Evolutionary conservation across 768 basidiomycete genomes (phyloP).

Genomic region (Filobasidium wieringae): DNA sequence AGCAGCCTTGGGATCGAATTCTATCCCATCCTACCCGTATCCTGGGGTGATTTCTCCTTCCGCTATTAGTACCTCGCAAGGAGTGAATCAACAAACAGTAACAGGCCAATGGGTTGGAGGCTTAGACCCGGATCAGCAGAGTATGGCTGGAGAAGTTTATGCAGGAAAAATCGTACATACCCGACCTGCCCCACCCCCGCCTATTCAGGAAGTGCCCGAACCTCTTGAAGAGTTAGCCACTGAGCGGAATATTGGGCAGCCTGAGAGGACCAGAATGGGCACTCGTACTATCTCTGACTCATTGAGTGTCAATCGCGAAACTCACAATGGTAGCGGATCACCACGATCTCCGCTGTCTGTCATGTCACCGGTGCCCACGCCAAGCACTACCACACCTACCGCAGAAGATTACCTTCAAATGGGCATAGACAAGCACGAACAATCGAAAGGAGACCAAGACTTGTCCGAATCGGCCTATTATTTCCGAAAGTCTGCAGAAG

Average conservation of each 20-base stretch:
- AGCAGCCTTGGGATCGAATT: background rate
- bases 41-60: background rate
- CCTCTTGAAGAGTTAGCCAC: background rate
- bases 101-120: background rate
- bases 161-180: background rate
- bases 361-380: too few relatives aligned
- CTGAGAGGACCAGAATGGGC: background rate
- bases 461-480: constrained; percentile 31
- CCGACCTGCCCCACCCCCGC: background rate
- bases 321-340: too few relatives aligned
- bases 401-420: constrained; percentile 26
- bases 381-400: background rate
- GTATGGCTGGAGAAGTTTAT: background rate
- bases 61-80: too few relatives aligned
- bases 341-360: too few relatives aligned
- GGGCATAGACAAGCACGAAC: constrained; percentile 20
- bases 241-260: background rate
- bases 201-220: background rate
- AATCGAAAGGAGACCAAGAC: constrained; percentile 28
- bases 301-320: background rate
- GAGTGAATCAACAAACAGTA: background rate
- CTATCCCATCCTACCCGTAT: background rate
- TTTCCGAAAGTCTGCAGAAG: constrained; percentile 35
- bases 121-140: background rate
- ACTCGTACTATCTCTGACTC: background rate